phyloP scores from a whole-genome alignment of 495 filamentous ascomycete species.

The Xylaria intraflava region DNA sequence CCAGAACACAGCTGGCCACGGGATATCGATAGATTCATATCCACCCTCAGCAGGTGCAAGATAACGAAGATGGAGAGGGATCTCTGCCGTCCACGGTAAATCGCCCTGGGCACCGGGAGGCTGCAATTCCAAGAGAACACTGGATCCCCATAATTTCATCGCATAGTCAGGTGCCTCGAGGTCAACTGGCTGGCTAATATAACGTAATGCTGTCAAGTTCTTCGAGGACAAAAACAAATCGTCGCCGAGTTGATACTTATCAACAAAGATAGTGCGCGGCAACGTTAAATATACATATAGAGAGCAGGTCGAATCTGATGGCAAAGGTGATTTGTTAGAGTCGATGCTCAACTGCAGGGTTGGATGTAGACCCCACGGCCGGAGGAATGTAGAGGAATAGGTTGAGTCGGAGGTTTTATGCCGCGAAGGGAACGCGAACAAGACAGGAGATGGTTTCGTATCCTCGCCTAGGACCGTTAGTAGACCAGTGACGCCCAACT shows the following conservation, averaged over 20 bases:
- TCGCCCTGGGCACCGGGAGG: conserved; percentile 34
- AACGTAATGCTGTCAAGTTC: conserved; percentile 60
- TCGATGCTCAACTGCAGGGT: conserved; percentile 57
- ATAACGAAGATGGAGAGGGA: conserved; percentile 88
- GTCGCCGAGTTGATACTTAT: conserved; percentile 79
- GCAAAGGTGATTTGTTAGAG: conserved; percentile 32
- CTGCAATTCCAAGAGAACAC: conserved; percentile 68
- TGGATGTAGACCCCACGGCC: conserved; percentile 83
- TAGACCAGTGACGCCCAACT: conserved; percentile 71
- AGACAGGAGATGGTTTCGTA: conserved; percentile 54
- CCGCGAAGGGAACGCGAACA: conserved; percentile 87
- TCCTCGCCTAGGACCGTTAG: conserved; percentile 75
- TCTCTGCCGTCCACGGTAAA: conserved; percentile 58
- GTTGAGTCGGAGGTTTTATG: conserved; percentile 55
- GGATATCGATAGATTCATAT: conserved; percentile 46
- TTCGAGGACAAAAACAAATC: conserved; percentile 67
- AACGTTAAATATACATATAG: conserved; percentile 82
- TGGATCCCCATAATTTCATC: conserved; percentile 70
- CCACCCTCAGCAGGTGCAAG: conserved; percentile 52
- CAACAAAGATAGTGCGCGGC: conserved; percentile 75
- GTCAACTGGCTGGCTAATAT: conserved; percentile 73
- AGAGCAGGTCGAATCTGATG: conserved; percentile 50
- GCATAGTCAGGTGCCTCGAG: conserved; percentile 89
- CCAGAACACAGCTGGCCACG: conserved; percentile 84
- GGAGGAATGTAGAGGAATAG: conserved; percentile 49